phyloP scores from a whole-genome alignment of 2,329 filamentous ascomycete genomes.

The Didymella glomerata region DNA sequence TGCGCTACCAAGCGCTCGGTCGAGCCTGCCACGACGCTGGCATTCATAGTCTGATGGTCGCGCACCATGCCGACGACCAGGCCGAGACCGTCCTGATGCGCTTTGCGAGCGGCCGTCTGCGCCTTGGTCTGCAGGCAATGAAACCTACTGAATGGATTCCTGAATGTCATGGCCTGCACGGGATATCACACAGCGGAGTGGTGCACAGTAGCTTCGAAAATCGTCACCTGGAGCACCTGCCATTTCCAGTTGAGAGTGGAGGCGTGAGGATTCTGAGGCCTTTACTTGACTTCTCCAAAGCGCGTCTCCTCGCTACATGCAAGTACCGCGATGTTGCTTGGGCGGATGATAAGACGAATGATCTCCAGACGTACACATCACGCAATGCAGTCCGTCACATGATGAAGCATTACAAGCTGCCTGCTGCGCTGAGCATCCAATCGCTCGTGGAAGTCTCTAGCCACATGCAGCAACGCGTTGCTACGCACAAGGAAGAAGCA shows the following conservation, averaged over 20 bases:
- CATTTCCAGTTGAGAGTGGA: slow-evolving; percentile 63
- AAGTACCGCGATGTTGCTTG: slow-evolving; percentile 71
- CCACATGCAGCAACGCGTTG: slow-evolving; percentile 63
- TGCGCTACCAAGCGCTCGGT: slow-evolving; percentile 78
- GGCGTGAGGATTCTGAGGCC: slow-evolving; percentile 75
- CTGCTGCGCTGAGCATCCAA: slow-evolving; percentile 70
- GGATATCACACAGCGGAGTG: slow-evolving; percentile 62
- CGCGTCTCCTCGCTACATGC: slow-evolving; percentile 78
- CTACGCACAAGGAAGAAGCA: slow-evolving; percentile 62
- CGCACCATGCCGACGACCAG: slow-evolving; percentile 90
- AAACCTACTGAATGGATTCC: slow-evolving; percentile 73
- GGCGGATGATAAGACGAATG: slow-evolving; percentile 88
- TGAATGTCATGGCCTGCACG: slow-evolving; percentile 79
- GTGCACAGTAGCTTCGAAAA: neutral
- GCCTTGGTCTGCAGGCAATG: slow-evolving; percentile 78
- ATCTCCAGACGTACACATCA: slow-evolving; percentile 75
- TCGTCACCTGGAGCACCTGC: neutral
- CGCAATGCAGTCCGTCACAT: slow-evolving; percentile 83
- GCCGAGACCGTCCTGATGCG: slow-evolving; percentile 89
- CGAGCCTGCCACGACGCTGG: slow-evolving; percentile 61
- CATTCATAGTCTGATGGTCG: slow-evolving; percentile 73
- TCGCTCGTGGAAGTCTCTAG: slow-evolving; percentile 61
- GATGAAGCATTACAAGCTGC: slow-evolving; percentile 66
- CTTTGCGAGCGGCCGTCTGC: slow-evolving; percentile 70
- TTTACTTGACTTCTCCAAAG: slow-evolving; percentile 74